phyloP scores from a whole-genome alignment of 345 rosid genomes.

The Citropsis articulata region DNA sequence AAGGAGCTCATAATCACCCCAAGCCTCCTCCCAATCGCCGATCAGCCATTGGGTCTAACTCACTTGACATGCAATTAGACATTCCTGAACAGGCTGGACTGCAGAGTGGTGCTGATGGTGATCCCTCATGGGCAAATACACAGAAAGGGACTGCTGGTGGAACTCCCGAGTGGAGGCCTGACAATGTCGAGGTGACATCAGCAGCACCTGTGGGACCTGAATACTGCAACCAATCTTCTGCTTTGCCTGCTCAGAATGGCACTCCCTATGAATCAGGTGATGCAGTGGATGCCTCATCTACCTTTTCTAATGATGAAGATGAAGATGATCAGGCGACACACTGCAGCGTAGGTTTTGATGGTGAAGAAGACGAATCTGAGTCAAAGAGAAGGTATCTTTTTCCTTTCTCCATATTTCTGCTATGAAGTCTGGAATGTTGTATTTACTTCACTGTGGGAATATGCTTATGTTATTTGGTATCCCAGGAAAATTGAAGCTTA shows the following conservation, averaged over 20 bases:
- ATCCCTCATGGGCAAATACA: conserved; percentile 46
- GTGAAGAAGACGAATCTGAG: conserved; percentile 79
- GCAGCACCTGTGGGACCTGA: conserved; percentile 55
- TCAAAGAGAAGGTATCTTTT: conserved; percentile 77
- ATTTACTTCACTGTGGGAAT: conserved; percentile 9
- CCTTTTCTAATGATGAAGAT: conserved; percentile 68
- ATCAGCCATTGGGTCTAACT: conserved; percentile 52
- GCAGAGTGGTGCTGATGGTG: conserved; percentile 43
- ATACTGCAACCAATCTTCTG: conserved; percentile 43
- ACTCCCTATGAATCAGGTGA: conserved; percentile 60
- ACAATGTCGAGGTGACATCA: conserved; percentile 64
- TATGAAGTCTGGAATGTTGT: neutral
- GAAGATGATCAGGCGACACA: conserved; percentile 76
- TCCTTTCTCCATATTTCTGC: neutral
- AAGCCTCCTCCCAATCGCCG: conserved; percentile 73
- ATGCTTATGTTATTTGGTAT: conserved; percentile 10
- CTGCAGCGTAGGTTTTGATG: conserved; percentile 66
- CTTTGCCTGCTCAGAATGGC: conserved; percentile 44
- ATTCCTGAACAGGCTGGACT: conserved; percentile 47
- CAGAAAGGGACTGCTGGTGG: conserved; percentile 40
- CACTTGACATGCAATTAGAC: conserved; percentile 53
- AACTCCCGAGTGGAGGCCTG: conserved; percentile 55
- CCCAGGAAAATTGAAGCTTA: conserved; percentile 79
- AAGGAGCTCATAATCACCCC: conserved; percentile 84
- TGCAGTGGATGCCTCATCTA: conserved; percentile 69